Base-by-base conservation (phyloP, 108 stramenopile genomes). In the Schizochytrium sp. region DNA sequence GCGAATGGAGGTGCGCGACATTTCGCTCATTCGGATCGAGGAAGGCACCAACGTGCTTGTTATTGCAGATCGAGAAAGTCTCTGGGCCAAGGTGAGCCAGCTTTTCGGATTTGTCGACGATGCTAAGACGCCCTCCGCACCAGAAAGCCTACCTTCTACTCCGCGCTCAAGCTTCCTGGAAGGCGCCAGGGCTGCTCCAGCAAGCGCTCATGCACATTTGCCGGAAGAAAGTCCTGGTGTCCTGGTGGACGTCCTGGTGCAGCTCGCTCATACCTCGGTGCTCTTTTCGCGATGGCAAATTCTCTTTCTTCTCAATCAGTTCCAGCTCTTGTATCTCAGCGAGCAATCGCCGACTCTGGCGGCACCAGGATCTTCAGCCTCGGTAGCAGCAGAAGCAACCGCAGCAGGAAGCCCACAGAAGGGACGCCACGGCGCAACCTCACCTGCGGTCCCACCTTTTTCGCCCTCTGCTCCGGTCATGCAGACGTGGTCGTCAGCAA, bases 221-320 rank as follows among this genome's bases (percentile, higher is more conserved):
- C 25, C 41, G 4, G 25, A 28, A 14, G 25, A 12, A 23, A 69
- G 63, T 41, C 63, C 12, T 28, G 14, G 45, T 34, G 48, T 83
- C 6, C 51, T 53, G 19, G 76, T 53, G 8, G 45, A 83, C 4
- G 6, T 55, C 25, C 6, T 28, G 6, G 19, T 83, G 45, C 51
- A 34, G 8, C 76, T 83, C 25, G 48, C 19, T 28, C 12, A 47
- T 53, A 28, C 51, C 0, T 6, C 8, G n/a, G 25, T 83, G 48
- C 76, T 83, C 45, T 83, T 83, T 34, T 83, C 76, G n/a, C 76
- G 76, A 6, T 83, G 76, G 76, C 76, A 83, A 83, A 83, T 83
- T 16, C 48, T 83, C n/a, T 83, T 83, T 83, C 76, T 83, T 6
- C 45, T 83, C 76, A 83, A 47, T 23, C 45, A 83, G 51, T 23